A percentile compares a stretch with the other conserved stretches of the same genome.
These are phyloP conservation scores for Phoma sp. DNA, from an alignment of 2,329 filamentous ascomycete species.

Conservation along the genomic window DNA sequence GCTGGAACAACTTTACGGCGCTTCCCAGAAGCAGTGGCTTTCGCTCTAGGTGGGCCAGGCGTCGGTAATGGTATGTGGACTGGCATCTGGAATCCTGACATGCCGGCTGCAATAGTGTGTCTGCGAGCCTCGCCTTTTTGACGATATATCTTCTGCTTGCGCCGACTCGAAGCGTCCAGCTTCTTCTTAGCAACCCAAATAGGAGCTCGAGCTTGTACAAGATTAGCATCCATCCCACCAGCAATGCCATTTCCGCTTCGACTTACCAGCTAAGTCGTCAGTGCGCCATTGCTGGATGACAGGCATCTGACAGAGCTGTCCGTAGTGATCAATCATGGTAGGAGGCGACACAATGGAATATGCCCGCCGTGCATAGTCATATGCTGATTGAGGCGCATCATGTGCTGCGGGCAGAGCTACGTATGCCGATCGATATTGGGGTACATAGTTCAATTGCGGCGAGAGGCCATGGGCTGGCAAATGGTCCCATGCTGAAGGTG, in stretches of 20 bases:
- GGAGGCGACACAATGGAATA: not conserved
- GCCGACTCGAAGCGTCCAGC: not conserved
- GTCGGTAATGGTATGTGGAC: not conserved
- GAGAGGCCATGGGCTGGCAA: not conserved
- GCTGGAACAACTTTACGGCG: not conserved
- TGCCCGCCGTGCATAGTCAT: not conserved
- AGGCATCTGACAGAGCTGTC: not conserved
- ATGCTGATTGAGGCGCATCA: too few relatives aligned
- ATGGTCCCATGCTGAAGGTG: not conserved
- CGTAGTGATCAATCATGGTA: not conserved
- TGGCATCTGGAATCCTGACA: not conserved
- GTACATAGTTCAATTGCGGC: not conserved
- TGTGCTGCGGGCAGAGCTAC: not conserved
- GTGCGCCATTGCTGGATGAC: conserved; percentile 26
- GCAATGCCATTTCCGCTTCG: not conserved
- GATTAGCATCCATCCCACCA: not conserved
- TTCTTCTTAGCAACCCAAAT: not conserved
- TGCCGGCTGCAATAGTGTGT: not conserved
- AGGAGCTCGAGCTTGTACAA: not conserved
- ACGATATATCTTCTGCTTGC: conserved; percentile 7
- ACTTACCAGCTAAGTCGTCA: not conserved
- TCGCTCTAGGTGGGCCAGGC: not conserved
- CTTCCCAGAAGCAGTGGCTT: not conserved
- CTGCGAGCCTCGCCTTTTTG: conserved; percentile 10
- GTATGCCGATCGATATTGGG: not conserved